A percentile compares a stretch with the other conserved stretches of the same genome.
phyloP scores from a whole-genome alignment of 2,329 filamentous ascomycete species.

The Pestalotiopsis fici region DNA sequence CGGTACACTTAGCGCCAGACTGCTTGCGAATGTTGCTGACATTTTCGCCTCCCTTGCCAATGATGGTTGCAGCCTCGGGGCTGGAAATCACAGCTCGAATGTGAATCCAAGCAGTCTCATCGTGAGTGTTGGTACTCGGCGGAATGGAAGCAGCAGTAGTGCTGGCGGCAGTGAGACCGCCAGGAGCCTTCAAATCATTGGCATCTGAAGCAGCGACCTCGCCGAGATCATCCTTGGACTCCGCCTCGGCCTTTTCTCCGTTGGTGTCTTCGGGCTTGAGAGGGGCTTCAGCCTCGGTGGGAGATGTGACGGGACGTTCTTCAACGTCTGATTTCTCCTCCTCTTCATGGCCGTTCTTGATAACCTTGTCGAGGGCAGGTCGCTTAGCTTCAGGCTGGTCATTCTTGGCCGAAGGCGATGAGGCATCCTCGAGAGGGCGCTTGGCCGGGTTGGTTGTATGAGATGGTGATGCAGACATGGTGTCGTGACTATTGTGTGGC shows the following conservation, averaged over 20 bases:
- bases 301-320: conserved; percentile 37
- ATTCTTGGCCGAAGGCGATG: conserved; percentile 85
- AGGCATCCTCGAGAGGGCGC: conserved; percentile 95
- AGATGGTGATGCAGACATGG: conserved; percentile 73
- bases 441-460: conserved; percentile 74
- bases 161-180: conserved; percentile 37
- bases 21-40: conserved; percentile 94
- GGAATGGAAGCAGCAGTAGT: conserved; percentile 37
- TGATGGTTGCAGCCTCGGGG: conserved; percentile 94
- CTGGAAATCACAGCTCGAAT: conserved; percentile 96
- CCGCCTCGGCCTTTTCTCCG: conserved; percentile 46
- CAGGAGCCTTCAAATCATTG: conserved; percentile 53
- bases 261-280: conserved; percentile 47
- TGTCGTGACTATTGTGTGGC: conserved; percentile 40
- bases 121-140: conserved; percentile 63
- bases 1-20: conserved; percentile 96
- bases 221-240: conserved; percentile 57
- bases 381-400: conserved; percentile 98
- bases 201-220: conserved; percentile 71
- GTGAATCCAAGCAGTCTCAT: conserved; percentile 96
- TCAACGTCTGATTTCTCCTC: conserved; percentile 48
- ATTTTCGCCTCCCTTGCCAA: conserved; percentile 98
- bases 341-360: conserved; percentile 59
- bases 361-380: conserved; percentile 89
- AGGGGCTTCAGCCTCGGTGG: conserved; percentile 48